Base-by-base conservation (phyloP, 148 eudicot species). In the Rhododendron mucronatum region DNA sequence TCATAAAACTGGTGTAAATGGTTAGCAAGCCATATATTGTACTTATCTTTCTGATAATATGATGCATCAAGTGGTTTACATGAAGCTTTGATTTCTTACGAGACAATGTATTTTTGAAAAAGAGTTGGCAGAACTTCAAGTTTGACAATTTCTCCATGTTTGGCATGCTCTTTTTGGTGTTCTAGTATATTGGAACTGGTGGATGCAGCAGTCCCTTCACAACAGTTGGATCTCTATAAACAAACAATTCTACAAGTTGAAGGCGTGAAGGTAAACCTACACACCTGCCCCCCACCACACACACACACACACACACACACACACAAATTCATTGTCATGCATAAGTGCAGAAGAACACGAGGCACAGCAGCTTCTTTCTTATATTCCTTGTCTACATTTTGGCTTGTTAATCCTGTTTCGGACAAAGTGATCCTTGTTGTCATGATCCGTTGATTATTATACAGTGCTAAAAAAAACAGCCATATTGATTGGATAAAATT, bases 161-260 rank as follows among this genome's bases (percentile, higher is more conserved):
- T 86, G 81, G 26, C 23, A 20, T 85, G 41, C 39, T 48, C 8
- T 12, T 87, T 45, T 13, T 76, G 80, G 80, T 80, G 65, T 55
- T 86, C 26, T 80, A 95, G 98, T 89, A 78, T 97, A 83, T 82
- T 97, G 94, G 99, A 97, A 91, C 90, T 97, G 89, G 99, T 97
- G 74, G 99, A 97, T 94, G 99, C 99, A 84, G 99, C 99, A 51
- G 82, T 95, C 77, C 98, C 98, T n/a, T 91, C 91, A 30, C 87
- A 93, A 59, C 81, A 86, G 69, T 89, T 97, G 93, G 96, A 97
- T 82, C 95, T 93, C 85, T 88, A 90, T 89, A 92, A 89, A 87
- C 89, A 89, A 87, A 90, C 95, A 28, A 94, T 95, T 84, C 86
- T 93, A 28, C 91, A 91, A 81, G 95, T 95, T 81, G 96, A 94